phyloP scores from a whole-genome alignment of 225 moss, liverwort and hornwort genomes.

The Marchantia paleacea region DNA sequence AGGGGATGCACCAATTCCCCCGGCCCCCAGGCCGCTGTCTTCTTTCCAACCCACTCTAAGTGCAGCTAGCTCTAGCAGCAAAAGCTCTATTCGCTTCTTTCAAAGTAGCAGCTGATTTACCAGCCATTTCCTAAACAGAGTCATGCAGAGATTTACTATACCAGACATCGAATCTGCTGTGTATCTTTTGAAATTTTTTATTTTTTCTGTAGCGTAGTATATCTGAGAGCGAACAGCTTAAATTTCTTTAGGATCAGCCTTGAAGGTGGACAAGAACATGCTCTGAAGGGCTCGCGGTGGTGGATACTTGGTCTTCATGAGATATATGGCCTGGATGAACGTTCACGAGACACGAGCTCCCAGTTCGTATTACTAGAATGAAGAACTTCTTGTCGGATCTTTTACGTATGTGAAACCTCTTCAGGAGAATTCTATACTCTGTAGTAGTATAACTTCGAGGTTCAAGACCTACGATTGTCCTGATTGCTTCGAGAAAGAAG shows the following conservation, averaged over 20 bases:
- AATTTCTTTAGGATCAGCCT: background rate
- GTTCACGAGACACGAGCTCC: background rate
- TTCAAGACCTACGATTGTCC: constrained; percentile 2
- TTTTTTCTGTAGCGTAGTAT: constrained; percentile 2
- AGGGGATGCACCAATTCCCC: constrained; percentile 15
- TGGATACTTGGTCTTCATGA: background rate
- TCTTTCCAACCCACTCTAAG: constrained; percentile 9
- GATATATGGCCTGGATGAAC: background rate
- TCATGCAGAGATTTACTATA: background rate
- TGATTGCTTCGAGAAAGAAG: constrained; percentile 4
- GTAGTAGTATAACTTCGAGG: background rate
- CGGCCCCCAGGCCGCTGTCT: constrained; percentile 5
- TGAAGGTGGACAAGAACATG: background rate
- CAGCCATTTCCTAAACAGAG: no score
- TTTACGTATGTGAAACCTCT: background rate
- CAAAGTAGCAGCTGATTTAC: background rate
- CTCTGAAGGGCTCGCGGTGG: background rate
- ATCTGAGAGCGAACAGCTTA: background rate
- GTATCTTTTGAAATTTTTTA: background rate
- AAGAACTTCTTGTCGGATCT: background rate
- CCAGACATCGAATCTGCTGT: background rate
- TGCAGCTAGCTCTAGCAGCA: background rate
- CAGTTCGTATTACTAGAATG: background rate
- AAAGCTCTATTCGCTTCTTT: constrained; percentile 8
- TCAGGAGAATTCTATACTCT: background rate